Evolutionary conservation across 371 early-diverging fungal genomes (phyloP), one percentile per base, ranked within the genome.

Genomic region (Rhizomucor pusillus): DNA sequence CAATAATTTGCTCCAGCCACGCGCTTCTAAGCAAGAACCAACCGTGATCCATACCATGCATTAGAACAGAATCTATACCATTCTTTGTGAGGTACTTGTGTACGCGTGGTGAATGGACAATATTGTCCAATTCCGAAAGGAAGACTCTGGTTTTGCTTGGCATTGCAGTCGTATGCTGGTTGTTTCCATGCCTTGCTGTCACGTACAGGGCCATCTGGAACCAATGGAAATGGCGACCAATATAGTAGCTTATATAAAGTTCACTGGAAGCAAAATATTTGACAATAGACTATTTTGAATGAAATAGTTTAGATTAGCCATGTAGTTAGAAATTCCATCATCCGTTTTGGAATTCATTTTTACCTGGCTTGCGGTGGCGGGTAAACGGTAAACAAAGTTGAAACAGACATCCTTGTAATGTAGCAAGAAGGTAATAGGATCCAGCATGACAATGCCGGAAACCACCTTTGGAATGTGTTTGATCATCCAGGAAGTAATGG

Each of bases 401-500:
- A 71, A 70, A 33, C 87, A 85, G 37, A 89, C 71, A 23, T 82
- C 77, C 25, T 75, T 73, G 54, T 86, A 76, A 62, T 85, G 86
- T 7, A 85, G 65, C 73, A 86, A 70, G 63, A 89, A 89, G 33
- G 83, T 82, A 56, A 89, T 81, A 7, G 90, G 87, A 45, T 89
- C 90, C 0, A 84, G 44, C 46, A 89, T 59, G 1, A 86, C 68
- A 35, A 73, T 54, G 14, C 84, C 81, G 0, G 73, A 76, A 13
- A 86, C 73, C n/a, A 54, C 33, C 47, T 75, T 60, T 29, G 71
- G 49, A 43, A 67, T 55, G 34, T 77, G 61, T 53, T 82, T 69
- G 34, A 83, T 45, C 35, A 77, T 61, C 84, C 73, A 70, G 44
- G 85, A 47, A 36, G 76, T 56, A 39, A 85, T 64, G 54, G 79